phyloP scores from a whole-genome alignment of 23 red algal genomes.

The Gracilaria caudata region DNA sequence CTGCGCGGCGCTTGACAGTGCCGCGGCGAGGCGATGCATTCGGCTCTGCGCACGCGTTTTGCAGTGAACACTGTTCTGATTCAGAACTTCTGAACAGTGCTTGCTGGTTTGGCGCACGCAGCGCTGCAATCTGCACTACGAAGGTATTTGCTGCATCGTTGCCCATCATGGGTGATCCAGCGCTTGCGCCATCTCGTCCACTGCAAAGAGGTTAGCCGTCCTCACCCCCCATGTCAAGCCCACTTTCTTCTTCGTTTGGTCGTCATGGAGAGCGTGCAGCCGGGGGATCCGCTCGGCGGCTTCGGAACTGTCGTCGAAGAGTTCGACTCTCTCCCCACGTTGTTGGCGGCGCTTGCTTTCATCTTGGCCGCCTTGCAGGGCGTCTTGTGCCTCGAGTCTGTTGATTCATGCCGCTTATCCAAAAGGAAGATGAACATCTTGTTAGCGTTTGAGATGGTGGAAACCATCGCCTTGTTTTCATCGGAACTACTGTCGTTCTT shows the following conservation, averaged over 20 bases:
- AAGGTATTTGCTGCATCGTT: too few relatives aligned
- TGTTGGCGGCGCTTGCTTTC: slow-evolving; percentile 2
- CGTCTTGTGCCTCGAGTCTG: slow-evolving; percentile 26
- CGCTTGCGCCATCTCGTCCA: too few relatives aligned
- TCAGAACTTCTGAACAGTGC: too few relatives aligned
- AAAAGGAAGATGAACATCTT: slow-evolving; percentile 40
- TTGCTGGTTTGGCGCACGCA: too few relatives aligned
- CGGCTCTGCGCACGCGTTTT: too few relatives aligned
- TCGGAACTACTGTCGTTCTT: slow-evolving; percentile 40
- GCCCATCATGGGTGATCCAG: too few relatives aligned
- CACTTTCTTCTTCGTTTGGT: neutral
- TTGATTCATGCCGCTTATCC: slow-evolving; percentile 40
- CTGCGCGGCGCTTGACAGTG: slow-evolving; percentile 1
- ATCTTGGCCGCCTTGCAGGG: slow-evolving; percentile 25
- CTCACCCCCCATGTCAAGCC: neutral
- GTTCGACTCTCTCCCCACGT: slow-evolving; percentile 2
- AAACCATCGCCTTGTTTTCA: neutral
- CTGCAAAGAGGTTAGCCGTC: too few relatives aligned
- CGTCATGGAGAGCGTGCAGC: neutral
- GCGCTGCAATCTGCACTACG: too few relatives aligned
- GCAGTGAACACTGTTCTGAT: too few relatives aligned
- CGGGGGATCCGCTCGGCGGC: slow-evolving; percentile 16
- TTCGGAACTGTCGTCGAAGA: neutral
- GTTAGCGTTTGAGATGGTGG: slow-evolving; percentile 17
- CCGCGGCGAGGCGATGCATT: too few relatives aligned